Base-by-base conservation (phyloP, 495 filamentous ascomycete genomes). In the Penicillium antarcticum region DNA sequence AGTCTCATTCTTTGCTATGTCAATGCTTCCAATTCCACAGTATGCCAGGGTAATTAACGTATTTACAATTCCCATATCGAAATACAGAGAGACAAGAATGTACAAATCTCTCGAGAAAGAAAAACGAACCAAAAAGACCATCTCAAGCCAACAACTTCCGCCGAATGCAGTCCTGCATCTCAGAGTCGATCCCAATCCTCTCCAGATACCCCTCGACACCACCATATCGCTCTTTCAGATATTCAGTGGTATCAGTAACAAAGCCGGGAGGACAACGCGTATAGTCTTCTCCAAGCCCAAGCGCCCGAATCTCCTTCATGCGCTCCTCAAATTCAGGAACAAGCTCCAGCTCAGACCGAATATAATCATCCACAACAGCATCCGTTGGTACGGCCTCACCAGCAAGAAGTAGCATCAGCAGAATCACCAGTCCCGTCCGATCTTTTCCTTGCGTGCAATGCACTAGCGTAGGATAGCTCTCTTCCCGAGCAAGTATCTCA, bases 401-500 rank as follows among this genome's bases (percentile, higher is more conserved):
- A 3, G 84, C 74, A 2, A 87, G 64, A 24, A 91, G 61, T 1
- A 92, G 66, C 0, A 79, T 57, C 16, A 95, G 71, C 10, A 85
- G 67, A n/a, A 89, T 66, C 18, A 88, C 71, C 2, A 94, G 70
- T 0, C 91, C 91, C 0, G 90, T 94, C 0, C 89, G 80, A 62
- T 95, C 91, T 60, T 96, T 96, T 32, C 91, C 91, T 61, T 94
- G 88, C 3, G 89, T 91, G 69, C 91, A 95, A 71, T 94, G 90
- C 5, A 92, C 61, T 3, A 92, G 62, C 5, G 82, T 52, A 0
- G 88, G 88, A 35, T 84, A 85, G 13, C 75, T 67, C 3, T 56
- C 50, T 5, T 70, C 55, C 4, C 72, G 55, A 7, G 74, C 71
- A 29, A 82, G 64, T 9, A 80, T 42, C 5, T 78, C 72, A 37